Conservation (phyloP, 331 rosid genomes). For the Acacia pycnantha region DNA sequence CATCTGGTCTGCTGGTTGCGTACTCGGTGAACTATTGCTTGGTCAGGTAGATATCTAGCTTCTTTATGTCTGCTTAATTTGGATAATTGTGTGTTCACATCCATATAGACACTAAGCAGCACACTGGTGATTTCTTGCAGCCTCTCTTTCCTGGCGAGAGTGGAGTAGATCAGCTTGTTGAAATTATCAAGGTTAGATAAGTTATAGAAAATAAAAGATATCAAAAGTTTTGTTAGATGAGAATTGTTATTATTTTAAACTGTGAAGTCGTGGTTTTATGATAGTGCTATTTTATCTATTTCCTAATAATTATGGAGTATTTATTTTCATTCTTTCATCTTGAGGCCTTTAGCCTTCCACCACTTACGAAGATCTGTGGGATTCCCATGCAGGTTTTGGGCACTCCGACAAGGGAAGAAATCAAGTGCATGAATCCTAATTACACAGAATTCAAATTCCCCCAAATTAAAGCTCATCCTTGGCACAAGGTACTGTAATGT, state of each 20-base stretch:
- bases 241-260: conserved; percentile 16
- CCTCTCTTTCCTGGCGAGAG: conserved; percentile 80
- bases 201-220: not conserved
- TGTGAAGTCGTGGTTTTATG: not conserved
- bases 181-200: conserved; percentile 65
- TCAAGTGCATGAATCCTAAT: conserved; percentile 85
- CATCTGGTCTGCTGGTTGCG: conserved; percentile 88
- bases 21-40: conserved; percentile 71
- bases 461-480: conserved; percentile 82
- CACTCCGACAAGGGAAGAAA: conserved; percentile 89
- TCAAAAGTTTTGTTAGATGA: not conserved
- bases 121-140: conserved; percentile 37
- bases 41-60: conserved; percentile 67
- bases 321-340: not conserved
- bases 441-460: conserved; percentile 81
- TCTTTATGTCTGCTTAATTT: conserved; percentile 6
- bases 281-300: not conserved
- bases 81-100: conserved; percentile 7
- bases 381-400: conserved; percentile 63
- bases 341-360: not conserved
- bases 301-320: not conserved
- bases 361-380: conserved; percentile 5
- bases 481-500: conserved; percentile 69
- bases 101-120: conserved; percentile 28
- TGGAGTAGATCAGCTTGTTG: conserved; percentile 83